Evolutionary conservation across 2,329 filamentous ascomycete genomes (phyloP).

Genomic region (Thermothelomyces thermophilus): DNA sequence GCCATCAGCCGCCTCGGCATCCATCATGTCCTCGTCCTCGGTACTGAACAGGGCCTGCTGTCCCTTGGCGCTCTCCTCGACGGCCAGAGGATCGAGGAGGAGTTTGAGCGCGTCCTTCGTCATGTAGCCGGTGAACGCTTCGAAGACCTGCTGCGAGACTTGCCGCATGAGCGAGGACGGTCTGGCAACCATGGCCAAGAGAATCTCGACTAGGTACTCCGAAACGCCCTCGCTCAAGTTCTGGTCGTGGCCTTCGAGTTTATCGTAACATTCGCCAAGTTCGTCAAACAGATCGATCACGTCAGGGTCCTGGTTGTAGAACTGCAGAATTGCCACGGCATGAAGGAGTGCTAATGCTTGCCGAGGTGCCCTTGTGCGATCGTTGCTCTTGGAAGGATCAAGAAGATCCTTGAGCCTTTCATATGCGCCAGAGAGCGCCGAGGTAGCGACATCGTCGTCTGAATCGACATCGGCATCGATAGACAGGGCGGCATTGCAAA

Average conservation of each 20-base stretch:
- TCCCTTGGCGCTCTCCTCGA: slow-evolving; percentile 74
- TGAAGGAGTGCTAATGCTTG: slow-evolving; percentile 75
- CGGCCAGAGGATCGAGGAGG: slow-evolving; percentile 61
- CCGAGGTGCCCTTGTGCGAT: slow-evolving; percentile 30
- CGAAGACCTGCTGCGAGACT: slow-evolving; percentile 82
- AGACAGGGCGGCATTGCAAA: slow-evolving; percentile 48
- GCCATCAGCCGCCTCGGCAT: slow-evolving; percentile 42
- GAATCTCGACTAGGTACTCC: slow-evolving; percentile 74
- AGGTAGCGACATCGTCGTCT: slow-evolving; percentile 50
- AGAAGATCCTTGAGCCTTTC: slow-evolving; percentile 48
- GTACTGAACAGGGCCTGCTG: slow-evolving; percentile 79
- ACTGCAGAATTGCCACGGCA: slow-evolving; percentile 75
- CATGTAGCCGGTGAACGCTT: slow-evolving; percentile 69
- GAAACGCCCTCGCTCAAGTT: slow-evolving; percentile 53
- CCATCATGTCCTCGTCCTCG: slow-evolving; percentile 53
- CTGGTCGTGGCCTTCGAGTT: slow-evolving; percentile 51
- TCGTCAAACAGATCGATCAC: slow-evolving; percentile 77
- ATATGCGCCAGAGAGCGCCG: slow-evolving; percentile 40
- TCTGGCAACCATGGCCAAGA: slow-evolving; percentile 83
- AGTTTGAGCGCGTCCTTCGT: slow-evolving; percentile 64
- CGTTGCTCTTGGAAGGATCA: slow-evolving; percentile 30
- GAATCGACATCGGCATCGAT: slow-evolving; percentile 43
- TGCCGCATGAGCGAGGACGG: slow-evolving; percentile 79
- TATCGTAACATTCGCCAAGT: slow-evolving; percentile 67
- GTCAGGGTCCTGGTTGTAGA: slow-evolving; percentile 85